A percentile compares a stretch with the other conserved stretches of the same genome.
Evolutionary conservation across 495 filamentous ascomycete species (phyloP).

Genomic region (Aspergillus ellipticus): DNA sequence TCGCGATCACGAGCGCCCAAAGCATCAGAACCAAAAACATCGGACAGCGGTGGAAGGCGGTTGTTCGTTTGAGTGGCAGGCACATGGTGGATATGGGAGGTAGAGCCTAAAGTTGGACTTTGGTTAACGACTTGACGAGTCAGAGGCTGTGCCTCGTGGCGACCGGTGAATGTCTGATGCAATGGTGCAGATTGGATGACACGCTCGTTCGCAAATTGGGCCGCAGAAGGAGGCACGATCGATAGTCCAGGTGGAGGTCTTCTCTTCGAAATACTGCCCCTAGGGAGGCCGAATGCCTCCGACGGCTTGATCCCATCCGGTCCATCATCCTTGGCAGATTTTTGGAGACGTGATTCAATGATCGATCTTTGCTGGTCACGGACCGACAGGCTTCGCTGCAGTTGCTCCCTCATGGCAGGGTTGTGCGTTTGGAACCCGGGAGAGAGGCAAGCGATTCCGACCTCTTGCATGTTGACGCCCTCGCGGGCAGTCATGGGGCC

Average conservation of each 20-base stretch:
- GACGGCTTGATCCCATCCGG: conserved; percentile 56
- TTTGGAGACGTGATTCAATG: conserved; percentile 88
- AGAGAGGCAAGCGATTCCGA: conserved; percentile 90
- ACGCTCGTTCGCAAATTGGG: conserved; percentile 91
- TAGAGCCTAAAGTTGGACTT: conserved; percentile 78
- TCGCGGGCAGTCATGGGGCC: conserved; percentile 79
- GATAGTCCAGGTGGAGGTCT: conserved; percentile 83
- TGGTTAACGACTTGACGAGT: conserved; percentile 82
- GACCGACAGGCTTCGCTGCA: conserved; percentile 90
- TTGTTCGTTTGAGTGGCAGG: conserved; percentile 88
- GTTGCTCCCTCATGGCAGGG: conserved; percentile 90
- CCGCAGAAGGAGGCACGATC: conserved; percentile 93
- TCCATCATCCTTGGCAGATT: conserved; percentile 71
- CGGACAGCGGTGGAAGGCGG: conserved; percentile 87
- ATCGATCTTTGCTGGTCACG: conserved; percentile 92
- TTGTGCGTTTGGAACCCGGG: conserved; percentile 95
- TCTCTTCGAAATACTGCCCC: conserved; percentile 69
- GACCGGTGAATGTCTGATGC: conserved; percentile 92
- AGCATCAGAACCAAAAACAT: conserved; percentile 86
- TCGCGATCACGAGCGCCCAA: conserved; percentile 51
- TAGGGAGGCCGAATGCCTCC: conserved; percentile 55
- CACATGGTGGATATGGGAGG: conserved; percentile 88
- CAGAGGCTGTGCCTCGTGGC: conserved; percentile 75
- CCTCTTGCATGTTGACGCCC: conserved; percentile 79
- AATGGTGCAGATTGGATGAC: conserved; percentile 96